A percentile compares a stretch with the other conserved stretches of the same genome.
phyloP scores from a whole-genome alignment of 2,329 filamentous ascomycete species.

The Neoarthrinium moseri region DNA sequence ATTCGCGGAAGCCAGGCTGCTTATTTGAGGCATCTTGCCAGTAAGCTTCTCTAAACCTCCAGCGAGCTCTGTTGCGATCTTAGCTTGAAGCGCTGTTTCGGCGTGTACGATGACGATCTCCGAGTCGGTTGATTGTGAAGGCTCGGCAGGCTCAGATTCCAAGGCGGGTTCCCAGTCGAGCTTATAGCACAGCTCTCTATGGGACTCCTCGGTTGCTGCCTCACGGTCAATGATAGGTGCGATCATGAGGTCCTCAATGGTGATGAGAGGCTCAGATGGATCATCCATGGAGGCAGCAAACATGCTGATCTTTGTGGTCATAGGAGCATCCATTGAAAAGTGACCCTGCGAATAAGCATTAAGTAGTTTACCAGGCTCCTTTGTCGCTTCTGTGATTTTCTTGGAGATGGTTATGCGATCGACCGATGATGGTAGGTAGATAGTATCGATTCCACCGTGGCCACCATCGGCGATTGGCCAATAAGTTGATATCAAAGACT shows the following conservation, averaged over 20 bases:
- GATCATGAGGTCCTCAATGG: slow-evolving; percentile 34
- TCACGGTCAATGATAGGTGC: slow-evolving; percentile 39
- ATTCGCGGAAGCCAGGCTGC: slow-evolving; percentile 26
- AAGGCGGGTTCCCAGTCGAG: slow-evolving; percentile 43
- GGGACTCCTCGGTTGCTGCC: slow-evolving; percentile 23
- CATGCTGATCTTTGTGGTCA: slow-evolving; percentile 35
- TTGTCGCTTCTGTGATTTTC: slow-evolving; percentile 22
- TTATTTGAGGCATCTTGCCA: slow-evolving; percentile 29
- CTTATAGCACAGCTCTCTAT: slow-evolving; percentile 46
- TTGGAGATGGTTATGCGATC: slow-evolving; percentile 35
- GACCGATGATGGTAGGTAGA: slow-evolving; percentile 43
- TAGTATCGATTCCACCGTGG: slow-evolving; percentile 26
- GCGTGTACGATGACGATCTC: slow-evolving; percentile 39
- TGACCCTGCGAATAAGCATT: slow-evolving; percentile 34
- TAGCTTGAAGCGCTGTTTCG: slow-evolving; percentile 27
- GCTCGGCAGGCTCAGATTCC: slow-evolving; percentile 20
- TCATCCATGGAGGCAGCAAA: slow-evolving; percentile 29
- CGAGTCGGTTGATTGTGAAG: slow-evolving; percentile 18
- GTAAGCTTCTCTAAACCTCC: slow-evolving; percentile 29
- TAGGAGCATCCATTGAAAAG: slow-evolving; percentile 25
- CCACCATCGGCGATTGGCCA: slow-evolving; percentile 36
- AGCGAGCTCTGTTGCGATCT: slow-evolving; percentile 32
- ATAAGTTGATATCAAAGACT: slow-evolving; percentile 40
- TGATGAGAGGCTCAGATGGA: slow-evolving; percentile 31
- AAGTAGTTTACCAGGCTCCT: slow-evolving; percentile 28